Evolutionary conservation across 805 yeast genomes (phyloP), one percentile per base, ranked within the genome.

Genomic region (Saturnispora hagleri): DNA sequence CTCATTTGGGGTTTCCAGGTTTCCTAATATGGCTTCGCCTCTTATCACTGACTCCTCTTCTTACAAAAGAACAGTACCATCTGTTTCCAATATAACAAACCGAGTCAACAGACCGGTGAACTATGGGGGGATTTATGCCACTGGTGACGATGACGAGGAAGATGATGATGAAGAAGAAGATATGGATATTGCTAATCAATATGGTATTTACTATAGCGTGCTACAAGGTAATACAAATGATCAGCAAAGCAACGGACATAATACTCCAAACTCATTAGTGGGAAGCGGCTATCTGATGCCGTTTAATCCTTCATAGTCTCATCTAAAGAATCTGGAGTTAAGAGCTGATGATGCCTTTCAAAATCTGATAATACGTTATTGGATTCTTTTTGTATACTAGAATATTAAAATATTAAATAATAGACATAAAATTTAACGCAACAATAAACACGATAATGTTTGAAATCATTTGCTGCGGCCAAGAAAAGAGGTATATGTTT

Each of bases 181-280:
- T 49, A 63, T 60, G 31, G 60, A 55, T 38, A 61, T 63, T 50
- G 70, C 66, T 2, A 62, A 65, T 42, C 66, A 65, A 27, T 67
- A 64, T 51, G 71, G 71, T n/a, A 56, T 66, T 56, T 67, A 59
- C 50, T 66, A 67, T 50, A 64, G 60, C 47, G 64, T 66, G 15
- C 51, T 65, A 35, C 53, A 50, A 22, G 56, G 56, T 15, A 48
- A 41, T 20, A 22, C 38, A 12, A 47, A 43, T 24, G 46, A 34
- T 42, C 41, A 20, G 24, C 43, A 51, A 27, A 20, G 22, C 17
- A 46, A 34, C 20, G 42, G 18, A 17, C 51, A 44, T 22, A 44
- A 35, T 40, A 48, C 51, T 5, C 42, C 57, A 15, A 45, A 46
- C 3, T 51, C 54, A 3, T 50, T 56, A 24, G 53, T 53, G 3